Evolutionary conservation across 2,329 filamentous ascomycete genomes (phyloP), one percentile per base, ranked within the genome.

Genomic region (Xylariaceae sp.): DNA sequence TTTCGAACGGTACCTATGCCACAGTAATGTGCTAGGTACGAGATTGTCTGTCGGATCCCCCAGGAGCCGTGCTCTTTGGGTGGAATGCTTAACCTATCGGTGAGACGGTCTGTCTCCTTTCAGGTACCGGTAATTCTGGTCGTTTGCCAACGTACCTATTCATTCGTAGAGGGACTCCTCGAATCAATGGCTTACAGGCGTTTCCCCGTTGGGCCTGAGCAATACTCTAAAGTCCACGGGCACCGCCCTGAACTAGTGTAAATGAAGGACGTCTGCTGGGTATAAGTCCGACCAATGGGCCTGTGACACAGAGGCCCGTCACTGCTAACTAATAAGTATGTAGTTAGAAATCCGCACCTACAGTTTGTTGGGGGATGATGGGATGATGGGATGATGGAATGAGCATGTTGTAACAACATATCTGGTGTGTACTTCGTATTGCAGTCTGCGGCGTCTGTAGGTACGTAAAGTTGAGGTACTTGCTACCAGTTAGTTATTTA

Each of bases 251-350:
- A 26, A 26, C 4, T 8, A 5, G 8, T 8, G 8, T 26, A 26
- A 26, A 26, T 26, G 26, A 26, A 26, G n/a, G 21, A n/a, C 47
- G 6, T 34, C 32, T 34, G 8, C n/a, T n/a, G 26, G 8, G 5
- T 5, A 41, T 48, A 13, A 43, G 21, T 32, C 34, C 47, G 39
- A 49, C 46, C 47, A 58, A 54, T 58, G 39, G 45, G 48, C 44
- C 47, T 19, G 48, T 54, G 56, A 58, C 54, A 59, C 54, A 53
- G 54, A 45, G 29, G 42, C 34, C 53, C 47, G 26, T 26, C 26
- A 8, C 26, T 26, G 8, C 8, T 8, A 5, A 26, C 26, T 5
- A 4, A 26, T n/a, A n/a, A n/a, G n/a, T n/a, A n/a, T n/a, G 44
- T 37, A 54, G 51, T 50, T 53, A 51, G 56, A 49, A 51, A 37